Evolutionary conservation across 495 filamentous ascomycete species (phyloP).

Genomic region (Alectoria sarmentosa): DNA sequence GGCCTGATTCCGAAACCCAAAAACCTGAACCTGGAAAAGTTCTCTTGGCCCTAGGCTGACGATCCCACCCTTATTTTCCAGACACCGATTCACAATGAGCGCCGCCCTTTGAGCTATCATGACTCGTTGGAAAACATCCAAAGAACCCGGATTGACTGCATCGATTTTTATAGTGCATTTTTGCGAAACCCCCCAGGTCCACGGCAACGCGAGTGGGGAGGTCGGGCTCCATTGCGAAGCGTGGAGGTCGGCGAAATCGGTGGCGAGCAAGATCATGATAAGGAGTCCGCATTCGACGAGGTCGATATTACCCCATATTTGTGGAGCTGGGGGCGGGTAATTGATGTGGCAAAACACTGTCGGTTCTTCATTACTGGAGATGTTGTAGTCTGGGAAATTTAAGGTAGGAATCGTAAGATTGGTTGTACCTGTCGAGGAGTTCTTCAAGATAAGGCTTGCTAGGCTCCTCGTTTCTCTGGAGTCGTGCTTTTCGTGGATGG

Average conservation of each 20-base stretch:
- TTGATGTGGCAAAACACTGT: background rate
- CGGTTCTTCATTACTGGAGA: background rate
- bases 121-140: background rate
- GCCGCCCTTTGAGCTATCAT: constrained; percentile 1
- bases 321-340: background rate
- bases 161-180: background rate
- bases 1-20: background rate
- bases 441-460: background rate
- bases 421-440: background rate
- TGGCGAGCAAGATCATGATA: background rate
- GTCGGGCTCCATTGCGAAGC: background rate
- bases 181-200: background rate
- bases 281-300: background rate
- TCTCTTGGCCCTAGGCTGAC: background rate
- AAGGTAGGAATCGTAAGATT: background rate
- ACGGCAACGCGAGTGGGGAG: background rate
- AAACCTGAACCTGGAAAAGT: background rate
- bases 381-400: background rate
- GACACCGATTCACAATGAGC: background rate
- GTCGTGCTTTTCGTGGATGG: background rate
- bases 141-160: background rate
- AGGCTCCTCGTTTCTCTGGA: background rate
- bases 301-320: background rate
- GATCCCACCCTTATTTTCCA: background rate
- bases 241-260: background rate